Conservation (phyloP, 148 eudicot species). For the Rhododendron molle region DNA sequence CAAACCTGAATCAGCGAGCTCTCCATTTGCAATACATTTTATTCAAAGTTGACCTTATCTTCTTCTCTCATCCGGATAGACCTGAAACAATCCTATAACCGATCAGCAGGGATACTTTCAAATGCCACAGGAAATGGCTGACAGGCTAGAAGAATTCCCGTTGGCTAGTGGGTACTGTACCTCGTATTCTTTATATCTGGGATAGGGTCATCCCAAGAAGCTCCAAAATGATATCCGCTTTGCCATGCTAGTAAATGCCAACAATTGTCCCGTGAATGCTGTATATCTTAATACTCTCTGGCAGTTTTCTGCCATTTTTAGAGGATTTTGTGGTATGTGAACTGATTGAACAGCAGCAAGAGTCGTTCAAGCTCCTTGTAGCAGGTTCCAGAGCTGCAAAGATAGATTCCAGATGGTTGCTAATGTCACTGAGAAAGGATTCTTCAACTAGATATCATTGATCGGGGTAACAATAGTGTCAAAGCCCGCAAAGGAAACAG, state of each 20-base stretch:
- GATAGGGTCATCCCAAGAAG: neutral
- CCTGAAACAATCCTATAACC: neutral
- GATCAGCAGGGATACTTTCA: neutral
- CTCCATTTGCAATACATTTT: neutral
- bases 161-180: neutral
- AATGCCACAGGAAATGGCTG: neutral
- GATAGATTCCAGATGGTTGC: neutral
- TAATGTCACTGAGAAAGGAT: neutral
- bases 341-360: neutral
- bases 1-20: neutral
- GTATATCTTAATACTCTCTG: neutral
- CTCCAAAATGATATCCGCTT: neutral
- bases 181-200: neutral
- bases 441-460: neutral
- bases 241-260: neutral
- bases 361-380: neutral
- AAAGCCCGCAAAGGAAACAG: neutral
- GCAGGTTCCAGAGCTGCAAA: neutral
- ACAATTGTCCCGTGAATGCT: neutral
- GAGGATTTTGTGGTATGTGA: neutral
- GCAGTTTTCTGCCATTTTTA: neutral
- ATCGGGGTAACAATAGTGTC: neutral
- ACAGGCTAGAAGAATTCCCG: neutral
- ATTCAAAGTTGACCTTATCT: neutral
- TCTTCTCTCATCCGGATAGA: neutral